Evolutionary conservation across 768 basidiomycete genomes (phyloP), one percentile per base, ranked within the genome.

Genomic region (Albatrellus ellisii): DNA sequence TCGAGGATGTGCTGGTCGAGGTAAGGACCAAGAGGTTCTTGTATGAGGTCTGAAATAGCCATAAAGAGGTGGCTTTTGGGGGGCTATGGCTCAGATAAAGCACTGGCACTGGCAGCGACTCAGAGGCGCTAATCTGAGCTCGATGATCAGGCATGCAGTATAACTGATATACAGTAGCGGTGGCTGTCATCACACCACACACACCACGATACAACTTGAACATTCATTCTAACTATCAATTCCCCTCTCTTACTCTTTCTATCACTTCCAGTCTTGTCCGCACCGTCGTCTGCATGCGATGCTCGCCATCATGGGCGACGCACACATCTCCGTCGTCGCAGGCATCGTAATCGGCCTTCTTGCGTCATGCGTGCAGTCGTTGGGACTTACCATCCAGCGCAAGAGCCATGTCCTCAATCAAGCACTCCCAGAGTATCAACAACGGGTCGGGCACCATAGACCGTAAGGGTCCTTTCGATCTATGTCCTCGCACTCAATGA

Each of bases 361-460:
- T 10, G 84, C 88, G 12, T 86, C 82, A 4, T 86, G 84, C 55
- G 67, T 92, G n/a, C 90, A 94, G 60, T 86, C 83, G 17, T 66
- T 91, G 8, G 90, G 90, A 15, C 70, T 97, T 31, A 92, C 91
- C 20, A 78, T 97, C 42, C 91, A 94, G 58, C 78, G 91, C 46
- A 90, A 92, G 66, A 88, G 85, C 51, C 91, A 97, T 69, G 73
- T 94, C 37, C 62, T 79, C 38, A 86, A 92, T 55, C 83, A 88
- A 51, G 59, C 63, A 2, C 67, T 81, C 9, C 86, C 88, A 3
- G 68, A 75, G 41, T 56, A 69, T 18, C 60, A 73, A 39, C 77
- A 77, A 55, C 69, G 69, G 44, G 69, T 74, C 20, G 88, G 91
- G 53, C 75, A 84, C 56, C 72, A 75, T 29, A 70, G 90, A 55